Evolutionary conservation across 2,329 filamentous ascomycete species (phyloP), one percentile per base, ranked within the genome.

Genomic region (Aspergillus neotritici): DNA sequence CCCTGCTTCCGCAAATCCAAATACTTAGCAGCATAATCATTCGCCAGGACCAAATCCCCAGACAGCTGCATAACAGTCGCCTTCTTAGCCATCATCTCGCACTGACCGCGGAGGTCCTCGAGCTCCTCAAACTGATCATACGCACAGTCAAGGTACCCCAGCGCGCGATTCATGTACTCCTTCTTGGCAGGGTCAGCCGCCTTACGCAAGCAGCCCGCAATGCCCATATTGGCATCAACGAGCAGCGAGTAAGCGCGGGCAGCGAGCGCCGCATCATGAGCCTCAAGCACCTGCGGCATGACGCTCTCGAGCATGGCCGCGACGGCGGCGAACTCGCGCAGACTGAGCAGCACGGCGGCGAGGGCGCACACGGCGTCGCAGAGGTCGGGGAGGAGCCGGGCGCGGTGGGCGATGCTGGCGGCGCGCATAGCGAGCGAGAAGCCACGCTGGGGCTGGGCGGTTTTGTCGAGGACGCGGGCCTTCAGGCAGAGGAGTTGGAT

Each of bases 11-110:
- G 72, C 38, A 86, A 55, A 50, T 77, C 76, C 33, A 84, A 62
- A 61, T 85, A 87, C 50, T 76, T 77, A 2, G 80, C 79, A 2
- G 83, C 82, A 53, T 77, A 83, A 49, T 84, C 80, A 53, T 84
- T 83, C 1, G 83, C 80, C 49, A 82, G 55, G 13, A 71, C 72
- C 51, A 73, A 64, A 53, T 89, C 84, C 1, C 83, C 86, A 6
- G 78, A 74, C 36, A 84, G 69, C 62, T 83, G 81, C 72, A 87
- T 85, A 39, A 94, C 77, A 39, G 82, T 82, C 3, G 86, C 84
- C 66, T 87, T 90, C 72, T 93, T 93, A 14, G 84, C 83, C 69
- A 90, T 77, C 72, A 86, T 82, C 64, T 89, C 84, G 57, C 86
- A 83, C 66, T 87, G 83, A 41, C 80, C 81, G n/a, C 72, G 68